phyloP scores from a whole-genome alignment of 495 filamentous ascomycete genomes.

The Amniculicola lignicola region DNA sequence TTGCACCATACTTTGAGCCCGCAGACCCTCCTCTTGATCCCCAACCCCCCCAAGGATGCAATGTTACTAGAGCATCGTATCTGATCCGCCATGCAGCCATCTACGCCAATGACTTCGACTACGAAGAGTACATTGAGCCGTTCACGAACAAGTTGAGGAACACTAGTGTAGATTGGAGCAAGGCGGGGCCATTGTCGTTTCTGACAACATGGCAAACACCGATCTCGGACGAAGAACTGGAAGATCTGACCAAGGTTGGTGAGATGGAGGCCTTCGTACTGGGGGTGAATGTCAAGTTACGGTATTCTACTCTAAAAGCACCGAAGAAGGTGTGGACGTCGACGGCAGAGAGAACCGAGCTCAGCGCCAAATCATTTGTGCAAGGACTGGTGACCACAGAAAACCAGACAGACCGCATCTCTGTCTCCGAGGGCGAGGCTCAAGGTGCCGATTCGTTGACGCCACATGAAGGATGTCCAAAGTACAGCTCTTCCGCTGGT shows the following conservation, averaged over 20 bases:
- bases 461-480: constrained; percentile 49
- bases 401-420: constrained; percentile 44
- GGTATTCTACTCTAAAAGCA: constrained; percentile 45
- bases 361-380: constrained; percentile 46
- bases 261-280: constrained; percentile 46
- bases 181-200: constrained; percentile 41
- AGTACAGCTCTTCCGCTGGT: constrained; percentile 48
- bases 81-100: constrained; percentile 50
- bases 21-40: constrained; percentile 43
- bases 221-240: constrained; percentile 44
- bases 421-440: constrained; percentile 40
- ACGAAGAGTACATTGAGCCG: constrained; percentile 48
- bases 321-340: constrained; percentile 50
- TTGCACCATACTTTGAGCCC: constrained; percentile 51
- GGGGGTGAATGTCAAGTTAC: constrained; percentile 37
- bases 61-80: constrained; percentile 44
- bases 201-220: constrained; percentile 45
- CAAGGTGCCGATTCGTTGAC: constrained; percentile 49
- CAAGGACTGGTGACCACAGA: constrained; percentile 47
- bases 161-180: constrained; percentile 35
- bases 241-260: constrained; percentile 47
- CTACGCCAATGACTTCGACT: constrained; percentile 51
- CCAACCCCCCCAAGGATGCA: constrained; percentile 43
- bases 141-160: constrained; percentile 48
- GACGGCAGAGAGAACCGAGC: constrained; percentile 48